Evolutionary conservation across 192 early-diverging fungal species (phyloP).

Genomic region (Backusella westeae): DNA sequence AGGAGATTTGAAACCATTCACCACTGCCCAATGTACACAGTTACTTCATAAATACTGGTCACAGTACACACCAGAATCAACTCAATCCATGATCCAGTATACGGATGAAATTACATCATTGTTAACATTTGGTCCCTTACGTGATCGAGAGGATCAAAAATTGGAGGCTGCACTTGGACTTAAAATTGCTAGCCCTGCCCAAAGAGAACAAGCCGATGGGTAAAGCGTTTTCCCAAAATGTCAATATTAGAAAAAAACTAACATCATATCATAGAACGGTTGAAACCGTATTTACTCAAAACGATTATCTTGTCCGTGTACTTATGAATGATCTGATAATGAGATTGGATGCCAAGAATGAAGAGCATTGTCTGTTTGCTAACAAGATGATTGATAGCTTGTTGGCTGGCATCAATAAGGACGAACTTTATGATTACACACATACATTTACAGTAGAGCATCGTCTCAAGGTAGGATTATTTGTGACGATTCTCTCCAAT

Average conservation of each 20-base stretch:
- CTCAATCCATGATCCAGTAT: conserved; percentile 24
- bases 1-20: conserved; percentile 28
- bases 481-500: too few species aligned
- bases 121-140: conserved; percentile 45
- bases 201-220: conserved; percentile 24
- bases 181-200: conserved; percentile 24
- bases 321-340: conserved; percentile 45
- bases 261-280: conserved; percentile 19
- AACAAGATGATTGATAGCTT: conserved; percentile 18
- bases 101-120: conserved; percentile 30
- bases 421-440: conserved; percentile 16
- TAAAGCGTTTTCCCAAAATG: background rate
- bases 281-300: conserved; percentile 25
- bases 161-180: conserved; percentile 44
- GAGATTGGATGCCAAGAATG: conserved; percentile 28
- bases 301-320: conserved; percentile 55
- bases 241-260: background rate
- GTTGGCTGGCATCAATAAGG: background rate
- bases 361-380: conserved; percentile 33
- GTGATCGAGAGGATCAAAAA: conserved; percentile 51
- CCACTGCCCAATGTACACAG: conserved; percentile 17
- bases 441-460: conserved; percentile 25
- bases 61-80: conserved; percentile 13
- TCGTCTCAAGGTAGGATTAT: conserved; percentile 24
- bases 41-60: conserved; percentile 30